These are phyloP conservation scores for Lipomyces yarrowii DNA, from an alignment of 1,139 yeast species.

Conservation along the genomic window DNA sequence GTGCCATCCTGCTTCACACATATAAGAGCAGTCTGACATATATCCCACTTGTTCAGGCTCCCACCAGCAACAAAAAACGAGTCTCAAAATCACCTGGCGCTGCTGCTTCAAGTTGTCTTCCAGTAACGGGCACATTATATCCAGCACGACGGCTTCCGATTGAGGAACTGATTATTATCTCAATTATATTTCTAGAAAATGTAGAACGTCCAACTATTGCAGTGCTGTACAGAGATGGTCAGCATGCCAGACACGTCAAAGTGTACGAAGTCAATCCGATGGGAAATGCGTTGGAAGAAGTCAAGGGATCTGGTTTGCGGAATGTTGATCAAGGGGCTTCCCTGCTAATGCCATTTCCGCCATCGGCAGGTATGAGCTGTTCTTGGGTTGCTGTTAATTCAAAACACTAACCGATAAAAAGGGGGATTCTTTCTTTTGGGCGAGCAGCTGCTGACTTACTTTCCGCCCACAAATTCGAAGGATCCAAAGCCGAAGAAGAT, in stretches of 20 bases:
- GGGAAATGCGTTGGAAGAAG: conserved; percentile 19
- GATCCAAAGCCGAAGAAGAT: conserved; percentile 13
- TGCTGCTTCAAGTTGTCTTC: conserved; percentile 6
- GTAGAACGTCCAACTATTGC: conserved; percentile 30
- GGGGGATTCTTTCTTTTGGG: conserved; percentile 31
- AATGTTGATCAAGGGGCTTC: conserved; percentile 32
- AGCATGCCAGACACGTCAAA: conserved; percentile 30
- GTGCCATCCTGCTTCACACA: conserved; percentile 29
- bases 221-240: conserved; percentile 32
- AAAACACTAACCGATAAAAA: background rate
- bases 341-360: conserved; percentile 21
- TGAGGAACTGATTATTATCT: conserved; percentile 31
- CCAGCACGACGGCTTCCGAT: conserved; percentile 31
- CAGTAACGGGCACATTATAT: conserved; percentile 17
- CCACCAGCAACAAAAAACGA: conserved; percentile 5
- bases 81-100: conserved; percentile 5
- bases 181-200: conserved; percentile 27
- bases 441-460: conserved; percentile 30
- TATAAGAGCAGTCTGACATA: conserved; percentile 32
- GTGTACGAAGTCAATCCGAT: conserved; percentile 30
- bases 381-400: background rate
- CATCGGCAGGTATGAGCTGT: conserved; percentile 5
- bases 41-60: conserved; percentile 28
- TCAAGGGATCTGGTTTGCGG: conserved; percentile 11
- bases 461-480: conserved; percentile 6